Percentiles rank a stretch among this genome's conserved stretches.
phyloP scores from a whole-genome alignment of 2,329 filamentous ascomycete species.

The Exophiala sideris region DNA sequence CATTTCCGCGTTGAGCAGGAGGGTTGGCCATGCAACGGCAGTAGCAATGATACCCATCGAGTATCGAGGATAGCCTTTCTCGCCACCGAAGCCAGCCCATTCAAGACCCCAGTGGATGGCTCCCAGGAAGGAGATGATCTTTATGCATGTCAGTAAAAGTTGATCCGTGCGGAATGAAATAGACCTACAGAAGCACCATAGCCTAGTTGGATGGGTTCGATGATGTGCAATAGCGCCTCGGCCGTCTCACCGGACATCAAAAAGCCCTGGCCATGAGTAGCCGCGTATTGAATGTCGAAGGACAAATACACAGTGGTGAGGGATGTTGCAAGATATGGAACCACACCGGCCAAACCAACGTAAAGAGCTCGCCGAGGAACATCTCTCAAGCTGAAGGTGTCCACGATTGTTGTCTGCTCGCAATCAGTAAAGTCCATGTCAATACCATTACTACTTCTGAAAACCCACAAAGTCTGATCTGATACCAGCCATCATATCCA shows the following conservation, averaged over 20 bases:
- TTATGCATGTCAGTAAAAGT: conserved; percentile 3
- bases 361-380: conserved; percentile 67
- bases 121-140: conserved; percentile 91
- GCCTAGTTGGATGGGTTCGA: conserved; percentile 85
- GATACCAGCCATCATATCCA: conserved; percentile 53
- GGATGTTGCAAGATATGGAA: conserved; percentile 84
- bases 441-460: not conserved
- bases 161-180: conserved; percentile 4
- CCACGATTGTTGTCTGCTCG: conserved; percentile 60
- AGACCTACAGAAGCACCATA: conserved; percentile 78
- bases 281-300: conserved; percentile 73
- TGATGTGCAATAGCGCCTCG: conserved; percentile 64
- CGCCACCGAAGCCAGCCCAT: conserved; percentile 65
- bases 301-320: conserved; percentile 76
- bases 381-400: conserved; percentile 62
- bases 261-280: conserved; percentile 58
- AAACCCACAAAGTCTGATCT: conserved; percentile 57
- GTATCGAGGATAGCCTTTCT: conserved; percentile 75
- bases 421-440: not conserved
- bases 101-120: conserved; percentile 93
- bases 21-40: conserved; percentile 82
- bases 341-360: conserved; percentile 71
- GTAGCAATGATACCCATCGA: conserved; percentile 77
- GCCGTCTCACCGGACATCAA: conserved; percentile 69
- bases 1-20: conserved; percentile 78